Percentiles rank a stretch among this genome's conserved stretches.
phyloP scores from a whole-genome alignment of 805 yeast species.

The Lipomyces yamanashiensis region DNA sequence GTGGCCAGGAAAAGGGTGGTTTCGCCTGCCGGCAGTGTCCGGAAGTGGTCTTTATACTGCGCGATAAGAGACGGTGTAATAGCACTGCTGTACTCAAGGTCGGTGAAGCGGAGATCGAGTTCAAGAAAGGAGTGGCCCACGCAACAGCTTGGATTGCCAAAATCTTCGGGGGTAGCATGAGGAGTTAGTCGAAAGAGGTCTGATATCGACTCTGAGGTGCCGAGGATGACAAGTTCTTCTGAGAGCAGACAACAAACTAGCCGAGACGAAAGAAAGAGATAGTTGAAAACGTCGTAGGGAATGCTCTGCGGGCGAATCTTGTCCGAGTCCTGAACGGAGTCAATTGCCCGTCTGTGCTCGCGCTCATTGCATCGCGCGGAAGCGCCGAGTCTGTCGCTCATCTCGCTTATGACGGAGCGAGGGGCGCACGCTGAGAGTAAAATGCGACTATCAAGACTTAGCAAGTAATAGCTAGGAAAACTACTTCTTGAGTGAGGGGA shows the following conservation, averaged over 20 bases:
- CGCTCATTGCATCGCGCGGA: slow-evolving; percentile 11
- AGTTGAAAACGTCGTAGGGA: slow-evolving; percentile 4
- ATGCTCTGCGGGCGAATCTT: neutral
- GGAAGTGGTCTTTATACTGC: neutral
- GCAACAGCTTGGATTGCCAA: slow-evolving; percentile 1
- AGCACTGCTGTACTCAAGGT: neutral
- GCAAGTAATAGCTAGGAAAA: no score
- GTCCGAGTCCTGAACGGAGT: neutral
- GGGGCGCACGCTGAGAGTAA: neutral
- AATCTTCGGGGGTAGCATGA: neutral
- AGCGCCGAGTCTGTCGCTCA: slow-evolving; percentile 7
- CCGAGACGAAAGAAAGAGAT: slow-evolving; percentile 10
- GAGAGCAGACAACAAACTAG: slow-evolving; percentile 2
- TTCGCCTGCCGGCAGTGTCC: neutral
- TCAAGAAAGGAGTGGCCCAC: slow-evolving; percentile 10
- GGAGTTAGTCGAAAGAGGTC: slow-evolving; percentile 12
- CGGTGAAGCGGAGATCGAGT: slow-evolving; percentile 2
- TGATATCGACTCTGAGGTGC: slow-evolving; percentile 4
- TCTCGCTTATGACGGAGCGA: neutral
- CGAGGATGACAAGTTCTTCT: neutral
- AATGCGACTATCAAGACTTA: neutral
- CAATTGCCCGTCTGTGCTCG: slow-evolving; percentile 7
- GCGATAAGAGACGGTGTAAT: neutral
- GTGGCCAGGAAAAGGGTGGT: neutral
- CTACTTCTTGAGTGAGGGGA: no score